Conservation (phyloP, 176 grass and related monocot genomes). For the Raddia guianensis region DNA sequence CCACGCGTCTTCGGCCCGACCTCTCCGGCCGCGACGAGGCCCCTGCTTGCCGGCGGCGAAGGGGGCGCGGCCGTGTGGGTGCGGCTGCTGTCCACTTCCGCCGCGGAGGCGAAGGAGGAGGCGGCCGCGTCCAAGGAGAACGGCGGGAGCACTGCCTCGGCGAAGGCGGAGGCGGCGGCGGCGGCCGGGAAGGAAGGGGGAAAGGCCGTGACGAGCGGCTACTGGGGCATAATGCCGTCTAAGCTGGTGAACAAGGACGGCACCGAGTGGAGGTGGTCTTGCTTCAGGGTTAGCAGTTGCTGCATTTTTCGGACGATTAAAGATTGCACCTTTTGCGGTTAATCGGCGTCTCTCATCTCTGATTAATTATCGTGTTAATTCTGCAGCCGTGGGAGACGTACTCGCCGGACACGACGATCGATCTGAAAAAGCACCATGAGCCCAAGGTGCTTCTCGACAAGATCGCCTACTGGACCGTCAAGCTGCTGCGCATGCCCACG, state of each 20-base stretch:
- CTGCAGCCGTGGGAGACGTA: slow-evolving; percentile 69
- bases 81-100: slow-evolving; percentile 49
- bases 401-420: slow-evolving; percentile 54
- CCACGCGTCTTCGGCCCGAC: slow-evolving; percentile 38
- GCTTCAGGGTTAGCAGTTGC: slow-evolving; percentile 58
- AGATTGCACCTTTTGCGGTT: background rate
- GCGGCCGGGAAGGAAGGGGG: slow-evolving; percentile 22
- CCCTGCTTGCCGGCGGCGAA: slow-evolving; percentile 19
- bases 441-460: slow-evolving; percentile 60
- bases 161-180: slow-evolving; percentile 28
- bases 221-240: slow-evolving; percentile 66
- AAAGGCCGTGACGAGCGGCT: slow-evolving; percentile 45
- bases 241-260: slow-evolving; percentile 66
- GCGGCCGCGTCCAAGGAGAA: slow-evolving; percentile 41
- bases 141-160: slow-evolving; percentile 20
- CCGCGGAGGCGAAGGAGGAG: slow-evolving; percentile 46
- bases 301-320: background rate
- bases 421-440: slow-evolving; percentile 62
- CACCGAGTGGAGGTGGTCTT: slow-evolving; percentile 85
- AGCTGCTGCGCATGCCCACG: slow-evolving; percentile 49
- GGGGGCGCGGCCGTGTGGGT: slow-evolving; percentile 27
- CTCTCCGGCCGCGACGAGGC: slow-evolving; percentile 20
- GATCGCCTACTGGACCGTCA: slow-evolving; percentile 61
- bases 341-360: background rate
- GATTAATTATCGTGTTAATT: background rate